Evolutionary conservation across 768 basidiomycete species (phyloP), one percentile per base, ranked within the genome.

Genomic region (Hericium rajendrae): DNA sequence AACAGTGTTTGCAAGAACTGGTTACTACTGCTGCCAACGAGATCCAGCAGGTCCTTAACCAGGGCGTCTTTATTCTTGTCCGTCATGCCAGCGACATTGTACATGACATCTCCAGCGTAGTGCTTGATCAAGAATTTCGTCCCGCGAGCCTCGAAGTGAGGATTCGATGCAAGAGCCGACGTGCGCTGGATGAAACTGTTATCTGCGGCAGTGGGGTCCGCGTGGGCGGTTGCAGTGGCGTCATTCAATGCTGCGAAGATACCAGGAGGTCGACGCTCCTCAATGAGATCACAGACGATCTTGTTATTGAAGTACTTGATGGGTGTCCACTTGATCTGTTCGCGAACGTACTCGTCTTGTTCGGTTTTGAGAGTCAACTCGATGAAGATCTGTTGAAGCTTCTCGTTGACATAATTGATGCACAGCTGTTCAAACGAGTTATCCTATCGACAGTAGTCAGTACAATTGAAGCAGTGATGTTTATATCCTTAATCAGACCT

Each of bases 361-460:
- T 99, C 97, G 16, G 95, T 94, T 78, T 99, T 99, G 68, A 99
- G 78, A 0, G 97, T 99, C 52, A 99, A 78, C 71, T 99, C 94
- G 66, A 99, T 99, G 74, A 99, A 99, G 67, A 98, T 99, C 69
- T 95, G 95, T 66, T 99, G 95, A 24, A 99, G 80, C 73, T 99
- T 99, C 73, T 99, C 97, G 78, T 99, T 99, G 75, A 98, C 97
- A 66, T 99, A 99, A 76, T 99, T 99, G 79, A 99, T 99, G 75
- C 97, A 99, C 18, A 99, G 83, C 71, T 99, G 94, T 68, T 94
- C 93, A 67, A 94, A 94, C 4, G 91, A 93, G 71, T 95, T 95
- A 70, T 94, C 90, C 88, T 94, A 63, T 16, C 16, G 55, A 53
- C 9, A 26, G 8, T 38, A 59, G 20, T 56, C 39, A 53, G 53